Percentiles rank a stretch among this genome's conserved stretches.
Evolutionary conservation across 1,284 basidiomycete genomes (phyloP).

Genomic region (Apiotrichum gracile): DNA sequence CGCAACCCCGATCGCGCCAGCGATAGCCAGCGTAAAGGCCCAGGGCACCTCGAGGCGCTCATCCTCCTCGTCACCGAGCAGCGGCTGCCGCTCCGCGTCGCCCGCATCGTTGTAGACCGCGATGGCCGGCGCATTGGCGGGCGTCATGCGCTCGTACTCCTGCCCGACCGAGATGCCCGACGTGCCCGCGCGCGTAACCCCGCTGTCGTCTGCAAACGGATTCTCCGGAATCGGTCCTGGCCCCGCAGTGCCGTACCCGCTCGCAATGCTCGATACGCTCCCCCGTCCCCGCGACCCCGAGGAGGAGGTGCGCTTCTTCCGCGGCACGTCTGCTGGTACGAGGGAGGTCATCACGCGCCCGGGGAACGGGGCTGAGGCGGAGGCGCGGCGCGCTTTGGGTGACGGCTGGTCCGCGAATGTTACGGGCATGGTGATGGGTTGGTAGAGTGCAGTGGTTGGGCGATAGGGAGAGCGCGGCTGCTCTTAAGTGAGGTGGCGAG

Average conservation of each 20-base stretch:
- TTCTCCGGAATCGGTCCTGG: neutral
- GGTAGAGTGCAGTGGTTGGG: neutral
- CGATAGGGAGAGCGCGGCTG: neutral
- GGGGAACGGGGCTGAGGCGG: slow-evolving; percentile 12
- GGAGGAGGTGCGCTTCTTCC: neutral
- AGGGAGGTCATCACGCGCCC: slow-evolving; percentile 10
- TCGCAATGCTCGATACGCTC: neutral
- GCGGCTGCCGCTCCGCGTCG: slow-evolving; percentile 48
- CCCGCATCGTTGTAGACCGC: neutral
- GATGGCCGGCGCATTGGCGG: neutral
- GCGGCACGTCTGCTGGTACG: slow-evolving; percentile 5
- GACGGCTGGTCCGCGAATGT: slow-evolving; percentile 9
- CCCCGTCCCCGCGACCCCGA: neutral
- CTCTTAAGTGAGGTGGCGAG: neutral
- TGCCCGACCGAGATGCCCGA: neutral
- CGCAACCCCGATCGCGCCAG: neutral
- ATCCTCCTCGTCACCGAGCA: slow-evolving; percentile 32
- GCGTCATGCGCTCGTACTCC: slow-evolving; percentile 1
- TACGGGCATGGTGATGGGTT: slow-evolving; percentile 9
- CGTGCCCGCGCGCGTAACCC: neutral
- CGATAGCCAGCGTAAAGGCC: neutral
- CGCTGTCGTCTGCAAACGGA: slow-evolving; percentile 1
- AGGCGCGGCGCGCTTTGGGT: slow-evolving; percentile 1
- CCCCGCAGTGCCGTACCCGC: neutral
- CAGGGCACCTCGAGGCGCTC: neutral